These are phyloP conservation scores for Petunia secreta DNA, from an alignment of 257 asterid species.

Conservation along the genomic window DNA sequence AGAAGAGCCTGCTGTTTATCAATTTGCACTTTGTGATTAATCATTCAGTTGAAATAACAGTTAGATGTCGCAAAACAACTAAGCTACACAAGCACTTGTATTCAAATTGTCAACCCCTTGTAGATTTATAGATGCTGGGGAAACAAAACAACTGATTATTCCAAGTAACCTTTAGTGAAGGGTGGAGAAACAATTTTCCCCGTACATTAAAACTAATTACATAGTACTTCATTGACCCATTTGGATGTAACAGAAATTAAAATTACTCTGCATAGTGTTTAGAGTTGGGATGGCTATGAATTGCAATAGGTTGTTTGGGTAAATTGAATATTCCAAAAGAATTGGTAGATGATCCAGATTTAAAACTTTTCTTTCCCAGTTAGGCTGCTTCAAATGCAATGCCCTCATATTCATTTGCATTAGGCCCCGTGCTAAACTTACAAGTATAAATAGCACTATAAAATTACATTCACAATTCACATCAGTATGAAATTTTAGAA, in stretches of 20 bases:
- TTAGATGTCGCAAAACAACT: neutral
- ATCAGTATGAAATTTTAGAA: too few species aligned
- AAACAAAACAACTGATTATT: neutral
- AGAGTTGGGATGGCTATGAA: neutral
- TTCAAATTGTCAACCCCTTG: neutral
- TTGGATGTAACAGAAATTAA: neutral
- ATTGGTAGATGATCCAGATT: too few species aligned
- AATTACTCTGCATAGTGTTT: neutral
- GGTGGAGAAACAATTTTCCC: neutral
- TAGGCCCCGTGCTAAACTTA: too few species aligned
- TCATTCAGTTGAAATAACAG: neutral
- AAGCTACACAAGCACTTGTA: neutral
- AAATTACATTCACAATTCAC: too few species aligned
- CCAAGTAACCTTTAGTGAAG: neutral
- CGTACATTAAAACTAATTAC: neutral
- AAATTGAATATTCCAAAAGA: neutral
- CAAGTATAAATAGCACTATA: too few species aligned
- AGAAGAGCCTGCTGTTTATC: neutral
- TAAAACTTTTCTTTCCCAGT: too few species aligned
- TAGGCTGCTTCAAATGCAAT: too few species aligned
- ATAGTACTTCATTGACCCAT: neutral
- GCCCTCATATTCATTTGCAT: too few species aligned
- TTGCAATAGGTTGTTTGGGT: neutral
- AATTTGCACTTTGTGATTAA: neutral
- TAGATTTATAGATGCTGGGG: neutral